phyloP scores from a whole-genome alignment of 1,284 basidiomycete species.

The Chiua sp. region DNA sequence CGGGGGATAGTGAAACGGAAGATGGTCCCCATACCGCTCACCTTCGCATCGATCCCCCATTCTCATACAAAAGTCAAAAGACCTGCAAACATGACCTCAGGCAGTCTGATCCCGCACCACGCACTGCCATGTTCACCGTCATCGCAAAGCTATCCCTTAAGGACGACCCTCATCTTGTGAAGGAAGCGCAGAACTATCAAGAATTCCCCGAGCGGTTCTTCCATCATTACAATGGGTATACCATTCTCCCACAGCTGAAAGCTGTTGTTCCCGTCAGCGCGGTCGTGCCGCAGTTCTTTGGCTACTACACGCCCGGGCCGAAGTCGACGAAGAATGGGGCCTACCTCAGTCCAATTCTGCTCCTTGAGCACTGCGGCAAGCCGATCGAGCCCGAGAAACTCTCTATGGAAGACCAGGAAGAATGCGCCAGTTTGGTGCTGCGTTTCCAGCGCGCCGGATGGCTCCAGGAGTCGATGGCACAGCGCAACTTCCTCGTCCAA shows the following conservation, averaged over 20 bases:
- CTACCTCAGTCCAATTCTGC: constrained; percentile 38
- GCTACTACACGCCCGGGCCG: constrained; percentile 35
- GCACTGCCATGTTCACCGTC: constrained; percentile 39
- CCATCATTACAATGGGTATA: constrained; percentile 41
- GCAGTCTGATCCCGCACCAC: constrained; percentile 16
- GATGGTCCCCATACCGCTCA: neutral
- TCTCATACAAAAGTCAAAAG: constrained; percentile 9
- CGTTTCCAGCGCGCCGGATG: constrained; percentile 38
- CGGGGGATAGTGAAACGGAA: neutral
- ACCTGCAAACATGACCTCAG: constrained; percentile 16
- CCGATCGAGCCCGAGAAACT: constrained; percentile 21
- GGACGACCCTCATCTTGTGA: constrained; percentile 26
- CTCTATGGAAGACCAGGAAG: constrained; percentile 27
- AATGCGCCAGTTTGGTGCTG: constrained; percentile 36
- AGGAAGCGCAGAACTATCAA: constrained; percentile 39
- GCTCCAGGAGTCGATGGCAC: constrained; percentile 40
- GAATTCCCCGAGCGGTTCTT: constrained; percentile 37
- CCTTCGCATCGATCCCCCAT: constrained; percentile 19
- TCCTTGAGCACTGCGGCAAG: constrained; percentile 42
- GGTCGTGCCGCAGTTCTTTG: constrained; percentile 46
- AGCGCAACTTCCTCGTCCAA: constrained; percentile 43
- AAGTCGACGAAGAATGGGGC: neutral
- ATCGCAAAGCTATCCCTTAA: constrained; percentile 34
- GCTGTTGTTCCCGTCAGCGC: constrained; percentile 40
- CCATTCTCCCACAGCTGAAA: constrained; percentile 30